Percentiles rank a stretch among this genome's conserved stretches.
Conservation (phyloP, 2,329 filamentous ascomycete genomes). For the Aspergillus flavus region DNA sequence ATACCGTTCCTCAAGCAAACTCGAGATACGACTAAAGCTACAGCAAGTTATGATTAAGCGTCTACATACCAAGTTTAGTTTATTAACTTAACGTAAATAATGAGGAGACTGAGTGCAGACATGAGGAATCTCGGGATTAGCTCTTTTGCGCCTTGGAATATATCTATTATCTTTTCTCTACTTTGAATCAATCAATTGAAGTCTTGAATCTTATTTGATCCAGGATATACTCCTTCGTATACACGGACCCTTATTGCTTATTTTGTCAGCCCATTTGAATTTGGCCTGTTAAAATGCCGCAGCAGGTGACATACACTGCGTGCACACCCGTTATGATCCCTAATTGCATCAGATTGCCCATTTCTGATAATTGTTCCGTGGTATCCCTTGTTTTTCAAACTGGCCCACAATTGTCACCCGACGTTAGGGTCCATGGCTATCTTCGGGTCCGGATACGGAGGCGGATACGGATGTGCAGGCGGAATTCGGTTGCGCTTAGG, state of each 20-base stretch:
- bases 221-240: neutral
- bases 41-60: conserved; percentile 33
- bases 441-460: conserved; percentile 15
- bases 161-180: neutral
- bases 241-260: neutral
- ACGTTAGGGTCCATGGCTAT: neutral
- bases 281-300: neutral
- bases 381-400: neutral
- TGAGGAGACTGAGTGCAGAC: neutral
- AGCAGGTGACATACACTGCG: neutral
- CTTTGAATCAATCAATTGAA: neutral
- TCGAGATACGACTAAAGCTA: conserved; percentile 53
- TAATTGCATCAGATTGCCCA: no score
- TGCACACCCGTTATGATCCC: neutral
- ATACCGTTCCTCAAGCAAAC: conserved; percentile 58
- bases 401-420: neutral
- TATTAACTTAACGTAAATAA: neutral
- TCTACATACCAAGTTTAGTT: neutral
- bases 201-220: no score
- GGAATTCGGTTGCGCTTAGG: neutral
- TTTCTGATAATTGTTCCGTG: neutral
- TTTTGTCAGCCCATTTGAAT: neutral
- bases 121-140: neutral
- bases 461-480: conserved; percentile 16
- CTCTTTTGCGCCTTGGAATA: neutral